These are phyloP conservation scores for Globisporangium lucens DNA, from an alignment of 352 stramenopile species.

Conservation along the genomic window DNA sequence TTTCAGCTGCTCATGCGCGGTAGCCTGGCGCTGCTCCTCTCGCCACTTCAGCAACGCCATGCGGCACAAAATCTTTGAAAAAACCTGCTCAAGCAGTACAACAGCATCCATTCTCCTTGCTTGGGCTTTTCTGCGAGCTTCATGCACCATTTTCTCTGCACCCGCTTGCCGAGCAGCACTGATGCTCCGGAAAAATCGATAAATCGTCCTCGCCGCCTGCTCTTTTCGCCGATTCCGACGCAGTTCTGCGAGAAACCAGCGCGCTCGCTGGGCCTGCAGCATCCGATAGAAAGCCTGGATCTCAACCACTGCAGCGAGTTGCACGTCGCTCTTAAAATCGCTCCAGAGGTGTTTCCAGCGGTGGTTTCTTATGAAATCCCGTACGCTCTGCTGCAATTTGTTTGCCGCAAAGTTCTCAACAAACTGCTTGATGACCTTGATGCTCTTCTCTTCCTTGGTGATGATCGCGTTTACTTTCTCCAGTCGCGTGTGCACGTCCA, in stretches of 20 bases:
- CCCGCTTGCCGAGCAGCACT: slow-evolving; percentile 8
- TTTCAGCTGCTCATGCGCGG: slow-evolving; percentile 19
- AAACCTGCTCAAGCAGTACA: slow-evolving; percentile 4
- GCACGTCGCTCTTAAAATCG: slow-evolving; percentile 34
- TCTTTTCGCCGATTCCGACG: slow-evolving; percentile 15
- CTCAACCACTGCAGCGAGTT: slow-evolving; percentile 35
- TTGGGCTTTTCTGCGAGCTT: slow-evolving; percentile 6
- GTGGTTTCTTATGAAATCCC: slow-evolving; percentile 32
- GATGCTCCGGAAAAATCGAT: slow-evolving; percentile 28
- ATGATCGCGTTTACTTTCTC: slow-evolving; percentile 41
- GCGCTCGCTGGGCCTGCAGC: slow-evolving; percentile 23
- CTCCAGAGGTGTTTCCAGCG: slow-evolving; percentile 41
- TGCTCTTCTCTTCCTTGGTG: slow-evolving; percentile 36
- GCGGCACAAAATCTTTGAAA: slow-evolving; percentile 18
- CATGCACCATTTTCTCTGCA: not conserved
- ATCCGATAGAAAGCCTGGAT: slow-evolving; percentile 49
- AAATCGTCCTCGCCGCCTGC: slow-evolving; percentile 24
- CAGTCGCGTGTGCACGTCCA: slow-evolving; percentile 34
- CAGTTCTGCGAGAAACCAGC: slow-evolving; percentile 28
- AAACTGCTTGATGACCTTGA: slow-evolving; percentile 51
- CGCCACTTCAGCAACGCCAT: slow-evolving; percentile 33
- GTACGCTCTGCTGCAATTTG: slow-evolving; percentile 39
- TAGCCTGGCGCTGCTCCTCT: slow-evolving; percentile 22
- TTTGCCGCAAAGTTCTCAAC: slow-evolving; percentile 36
- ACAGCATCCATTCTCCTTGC: slow-evolving; percentile 11